Base-by-base conservation (phyloP, 805 yeast species). In the Candida ascalaphidarum region DNA sequence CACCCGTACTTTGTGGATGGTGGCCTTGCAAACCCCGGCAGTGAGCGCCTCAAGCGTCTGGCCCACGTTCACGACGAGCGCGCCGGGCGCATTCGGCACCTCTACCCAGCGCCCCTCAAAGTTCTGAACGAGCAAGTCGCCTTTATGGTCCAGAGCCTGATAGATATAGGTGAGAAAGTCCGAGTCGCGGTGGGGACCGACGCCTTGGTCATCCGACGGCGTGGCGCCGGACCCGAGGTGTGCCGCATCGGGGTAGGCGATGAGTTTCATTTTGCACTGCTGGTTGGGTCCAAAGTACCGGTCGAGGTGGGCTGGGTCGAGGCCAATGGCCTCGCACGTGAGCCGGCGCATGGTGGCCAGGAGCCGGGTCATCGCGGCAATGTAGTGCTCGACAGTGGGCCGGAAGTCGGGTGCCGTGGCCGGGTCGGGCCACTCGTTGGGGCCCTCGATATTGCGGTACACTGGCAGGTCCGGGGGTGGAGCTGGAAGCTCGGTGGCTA, bases 111-210 rank as follows among this genome's bases (percentile, higher is more conserved):
- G 49, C 7, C 78, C 78, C 27, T 66, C 61, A 34, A 65, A 61
- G 35, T 68, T 68, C 34, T 71, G 68, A 7, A 73, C 79, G 39
- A 74, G 76, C 21, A 74, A 53, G 1, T 78, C 73, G 21, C 71
- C 61, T 7, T 31, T 19, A 31, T 65, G 71, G 11, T 49, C 54
- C 1, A 70, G 55, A 8, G 74, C 81, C 41, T 77, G 81, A 38
- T 64, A 69, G 9, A 77, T 72, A 43, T 62, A 72, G 0, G 82
- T 76, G 17, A 77, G 43, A 41, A 77, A 58, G 30, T 74, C 81
- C 3, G 77, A 70, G 41, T 79, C 86, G 32, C 81, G 64, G 42
- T 78, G 85, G 3, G 81, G 77, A 1, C 82, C 81, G 11, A 65
- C 70, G 1, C 80, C 81, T 39, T 71, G 77, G 14, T 36, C 43